Evolutionary conservation across 2,329 filamentous ascomycete genomes (phyloP).

Genomic region (Fusarium sp.): DNA sequence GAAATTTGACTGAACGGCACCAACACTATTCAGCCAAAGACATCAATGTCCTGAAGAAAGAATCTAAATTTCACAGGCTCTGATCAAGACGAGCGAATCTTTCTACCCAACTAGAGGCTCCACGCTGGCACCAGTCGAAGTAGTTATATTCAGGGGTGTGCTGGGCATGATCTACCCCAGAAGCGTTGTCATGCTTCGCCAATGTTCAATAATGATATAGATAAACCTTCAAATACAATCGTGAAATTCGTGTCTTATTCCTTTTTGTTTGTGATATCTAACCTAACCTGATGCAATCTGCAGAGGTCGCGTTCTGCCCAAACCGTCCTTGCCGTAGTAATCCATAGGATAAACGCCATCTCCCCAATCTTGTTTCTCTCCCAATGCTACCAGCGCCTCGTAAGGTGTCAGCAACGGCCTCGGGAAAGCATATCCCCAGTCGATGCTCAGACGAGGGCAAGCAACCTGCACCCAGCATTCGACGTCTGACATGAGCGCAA

Average conservation of each 20-base stretch:
- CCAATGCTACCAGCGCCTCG: slow-evolving; percentile 91
- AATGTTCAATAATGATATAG: not conserved
- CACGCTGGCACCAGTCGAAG: not conserved
- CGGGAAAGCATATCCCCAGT: slow-evolving; percentile 98
- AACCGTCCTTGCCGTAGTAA: slow-evolving; percentile 91
- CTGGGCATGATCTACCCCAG: not conserved
- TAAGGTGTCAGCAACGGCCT: slow-evolving; percentile 91
- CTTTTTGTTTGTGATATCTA: slow-evolving; percentile 1
- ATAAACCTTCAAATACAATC: not conserved
- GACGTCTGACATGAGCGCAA: slow-evolving; percentile 92
- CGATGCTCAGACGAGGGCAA: slow-evolving; percentile 95
- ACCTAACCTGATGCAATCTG: slow-evolving; percentile 44
- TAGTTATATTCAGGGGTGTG: not conserved
- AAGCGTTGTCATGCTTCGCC: not conserved
- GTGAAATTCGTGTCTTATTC: slow-evolving; percentile 1
- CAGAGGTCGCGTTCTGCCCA: slow-evolving; percentile 78
- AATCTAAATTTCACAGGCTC: not conserved
- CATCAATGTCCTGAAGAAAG: not conserved
- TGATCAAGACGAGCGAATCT: not conserved
- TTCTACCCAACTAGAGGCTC: not conserved
- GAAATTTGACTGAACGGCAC: no score
- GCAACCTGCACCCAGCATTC: slow-evolving; percentile 99
- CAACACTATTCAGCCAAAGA: not conserved
- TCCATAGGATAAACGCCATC: slow-evolving; percentile 93
- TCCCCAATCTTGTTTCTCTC: slow-evolving; percentile 79